These are phyloP conservation scores for Dactylellina cionopaga DNA, from an alignment of 2,329 filamentous ascomycete genomes.

Conservation along the genomic window DNA sequence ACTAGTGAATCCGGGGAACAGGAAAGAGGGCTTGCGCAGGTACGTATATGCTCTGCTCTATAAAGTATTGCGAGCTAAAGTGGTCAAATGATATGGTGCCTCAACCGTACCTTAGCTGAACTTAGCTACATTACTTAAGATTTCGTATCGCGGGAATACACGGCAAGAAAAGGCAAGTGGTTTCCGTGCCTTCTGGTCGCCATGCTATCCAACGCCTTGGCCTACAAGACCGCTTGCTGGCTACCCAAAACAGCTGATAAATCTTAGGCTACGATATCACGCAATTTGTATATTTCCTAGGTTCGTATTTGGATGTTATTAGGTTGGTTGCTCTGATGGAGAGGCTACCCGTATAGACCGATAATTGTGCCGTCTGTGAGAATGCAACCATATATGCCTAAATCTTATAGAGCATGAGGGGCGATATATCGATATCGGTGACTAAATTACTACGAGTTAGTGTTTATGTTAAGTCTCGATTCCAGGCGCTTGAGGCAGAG, in stretches of 20 bases:
- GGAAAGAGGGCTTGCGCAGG: conserved; percentile 19
- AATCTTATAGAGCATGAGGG: too few relatives aligned
- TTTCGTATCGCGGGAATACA: conserved; percentile 19
- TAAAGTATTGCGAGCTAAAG: too few relatives aligned
- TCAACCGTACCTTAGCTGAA: background rate
- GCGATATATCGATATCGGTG: too few relatives aligned
- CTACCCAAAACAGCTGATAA: conserved; percentile 2
- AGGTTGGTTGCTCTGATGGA: background rate
- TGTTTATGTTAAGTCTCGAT: too few relatives aligned
- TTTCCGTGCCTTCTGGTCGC: background rate
- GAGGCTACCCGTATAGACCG: background rate
- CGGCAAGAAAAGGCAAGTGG: conserved; percentile 38
- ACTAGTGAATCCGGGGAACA: conserved; percentile 24
- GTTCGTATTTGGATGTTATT: conserved; percentile 17
- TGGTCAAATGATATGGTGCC: background rate
- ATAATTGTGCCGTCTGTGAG: too few relatives aligned
- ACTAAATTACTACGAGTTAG: too few relatives aligned
- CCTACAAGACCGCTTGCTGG: background rate
- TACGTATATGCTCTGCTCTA: conserved; percentile 6
- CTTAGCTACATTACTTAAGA: background rate
- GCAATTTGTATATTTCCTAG: conserved; percentile 32
- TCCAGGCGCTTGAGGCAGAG: too few relatives aligned
- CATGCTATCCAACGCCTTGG: background rate
- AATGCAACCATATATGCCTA: too few relatives aligned
- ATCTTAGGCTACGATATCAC: conserved; percentile 45